These are phyloP conservation scores for Phytophthora ohioensis DNA, from an alignment of 352 stramenopile species.

Conservation along the genomic window DNA sequence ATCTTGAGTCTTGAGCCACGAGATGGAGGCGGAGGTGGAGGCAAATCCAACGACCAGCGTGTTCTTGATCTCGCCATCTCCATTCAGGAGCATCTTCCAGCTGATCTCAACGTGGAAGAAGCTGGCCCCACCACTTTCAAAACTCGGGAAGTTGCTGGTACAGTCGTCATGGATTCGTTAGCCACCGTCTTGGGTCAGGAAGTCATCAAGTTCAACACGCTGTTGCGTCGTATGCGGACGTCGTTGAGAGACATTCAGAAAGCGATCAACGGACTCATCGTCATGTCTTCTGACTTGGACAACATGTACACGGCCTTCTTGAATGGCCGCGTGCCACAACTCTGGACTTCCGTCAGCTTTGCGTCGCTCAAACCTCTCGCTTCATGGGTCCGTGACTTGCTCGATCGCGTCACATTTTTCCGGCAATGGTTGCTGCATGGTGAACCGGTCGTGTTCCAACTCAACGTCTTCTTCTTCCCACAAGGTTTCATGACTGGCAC, in stretches of 20 bases:
- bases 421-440: conserved; percentile 90
- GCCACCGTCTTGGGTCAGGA: conserved; percentile 94
- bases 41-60: conserved; percentile 85
- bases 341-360: conserved; percentile 93
- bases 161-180: conserved; percentile 92
- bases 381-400: conserved; percentile 93
- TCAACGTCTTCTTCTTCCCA: conserved; percentile 96
- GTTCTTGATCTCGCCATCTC: conserved; percentile 80
- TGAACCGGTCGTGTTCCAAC: conserved; percentile 91
- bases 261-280: conserved; percentile 89
- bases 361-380: conserved; percentile 93
- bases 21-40: conserved; percentile 66
- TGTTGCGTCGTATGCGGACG: conserved; percentile 84
- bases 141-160: conserved; percentile 78
- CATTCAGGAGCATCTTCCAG: conserved; percentile 70
- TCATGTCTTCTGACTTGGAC: conserved; percentile 96
- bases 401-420: conserved; percentile 93
- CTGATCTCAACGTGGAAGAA: conserved; percentile 83
- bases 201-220: conserved; percentile 95
- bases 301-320: conserved; percentile 96
- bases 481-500: conserved; percentile 97
- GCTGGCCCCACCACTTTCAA: conserved; percentile 94
- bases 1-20: conserved; percentile 92
- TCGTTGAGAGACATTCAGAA: conserved; percentile 86
- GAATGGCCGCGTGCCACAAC: conserved; percentile 89